Evolutionary conservation across 257 asterid species (phyloP).

Genomic region (Mentha longifolia): DNA sequence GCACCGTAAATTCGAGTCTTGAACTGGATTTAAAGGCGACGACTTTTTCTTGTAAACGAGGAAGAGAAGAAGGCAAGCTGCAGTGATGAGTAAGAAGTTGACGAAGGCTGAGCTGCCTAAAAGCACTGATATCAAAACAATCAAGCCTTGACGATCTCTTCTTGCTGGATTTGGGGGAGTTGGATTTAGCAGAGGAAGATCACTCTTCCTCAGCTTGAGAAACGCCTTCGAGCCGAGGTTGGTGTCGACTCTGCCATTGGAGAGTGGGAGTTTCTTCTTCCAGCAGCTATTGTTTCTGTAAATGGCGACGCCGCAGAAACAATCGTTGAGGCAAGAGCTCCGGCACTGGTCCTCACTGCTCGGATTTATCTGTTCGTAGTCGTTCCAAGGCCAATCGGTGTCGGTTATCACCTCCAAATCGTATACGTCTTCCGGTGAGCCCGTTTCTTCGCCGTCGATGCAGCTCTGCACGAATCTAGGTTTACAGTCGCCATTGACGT

Average conservation of each 20-base stretch:
- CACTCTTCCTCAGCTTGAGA: too few species aligned
- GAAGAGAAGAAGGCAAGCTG: conserved; percentile 35
- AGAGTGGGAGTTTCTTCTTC: too few species aligned
- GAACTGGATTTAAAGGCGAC: neutral
- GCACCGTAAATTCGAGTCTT: conserved; percentile 32
- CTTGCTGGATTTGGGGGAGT: neutral
- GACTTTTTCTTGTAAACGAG: conserved; percentile 29
- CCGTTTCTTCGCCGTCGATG: conserved; percentile 1
- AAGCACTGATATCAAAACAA: conserved; percentile 49
- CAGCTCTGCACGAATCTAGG: conserved; percentile 48
- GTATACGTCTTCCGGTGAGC: conserved; percentile 10
- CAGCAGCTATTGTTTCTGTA: too few species aligned
- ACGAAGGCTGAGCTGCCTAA: conserved; percentile 57
- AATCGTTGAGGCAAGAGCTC: too few species aligned
- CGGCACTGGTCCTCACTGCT: too few species aligned
- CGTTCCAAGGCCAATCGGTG: too few species aligned
- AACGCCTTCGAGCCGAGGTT: too few species aligned
- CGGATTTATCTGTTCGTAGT: too few species aligned
- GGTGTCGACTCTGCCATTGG: too few species aligned
- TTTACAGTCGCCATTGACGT: conserved; percentile 47
- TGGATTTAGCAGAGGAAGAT: too few species aligned
- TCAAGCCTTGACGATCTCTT: conserved; percentile 27
- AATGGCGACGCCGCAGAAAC: too few species aligned
- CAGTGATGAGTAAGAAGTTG: conserved; percentile 39
- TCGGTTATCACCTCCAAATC: too few species aligned